A percentile compares a stretch with the other conserved stretches of the same genome.
Evolutionary conservation across 306 rosid species (phyloP).

Genomic region (Myrica gale): DNA sequence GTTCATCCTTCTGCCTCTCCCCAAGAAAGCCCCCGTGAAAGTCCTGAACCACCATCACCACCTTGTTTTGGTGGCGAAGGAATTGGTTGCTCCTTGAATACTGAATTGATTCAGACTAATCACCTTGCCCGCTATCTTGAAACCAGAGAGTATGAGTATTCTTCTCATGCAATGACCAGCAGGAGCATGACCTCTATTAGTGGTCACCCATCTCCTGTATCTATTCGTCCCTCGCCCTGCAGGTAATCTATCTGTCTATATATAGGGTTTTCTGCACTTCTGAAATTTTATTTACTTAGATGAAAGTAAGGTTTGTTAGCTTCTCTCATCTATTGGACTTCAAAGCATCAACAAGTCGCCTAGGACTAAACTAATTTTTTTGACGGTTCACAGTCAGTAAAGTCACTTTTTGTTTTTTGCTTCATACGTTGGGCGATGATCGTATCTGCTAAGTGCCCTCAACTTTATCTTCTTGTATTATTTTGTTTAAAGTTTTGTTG

Average conservation of each 20-base stretch:
- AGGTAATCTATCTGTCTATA: conserved; percentile 47
- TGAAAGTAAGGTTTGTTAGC: conserved; percentile 18
- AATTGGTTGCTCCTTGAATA: conserved; percentile 40
- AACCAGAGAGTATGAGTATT: conserved; percentile 47
- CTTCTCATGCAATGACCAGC: conserved; percentile 41
- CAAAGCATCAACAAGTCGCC: conserved; percentile 3
- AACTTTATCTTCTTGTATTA: background rate
- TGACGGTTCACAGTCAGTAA: background rate
- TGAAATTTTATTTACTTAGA: background rate
- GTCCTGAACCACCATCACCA: conserved; percentile 75
- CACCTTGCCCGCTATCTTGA: conserved; percentile 47
- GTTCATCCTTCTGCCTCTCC: conserved; percentile 90
- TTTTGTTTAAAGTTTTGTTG: background rate
- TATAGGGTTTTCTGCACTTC: background rate
- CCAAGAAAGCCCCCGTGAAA: conserved; percentile 64
- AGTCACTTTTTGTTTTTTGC: conserved; percentile 5
- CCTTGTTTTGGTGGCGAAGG: conserved; percentile 43
- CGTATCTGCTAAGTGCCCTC: background rate
- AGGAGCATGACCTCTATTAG: conserved; percentile 50
- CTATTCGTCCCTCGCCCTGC: conserved; percentile 46
- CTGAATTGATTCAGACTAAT: conserved; percentile 47
- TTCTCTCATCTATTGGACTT: conserved; percentile 3
- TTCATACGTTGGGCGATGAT: background rate
- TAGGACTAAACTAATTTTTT: background rate
- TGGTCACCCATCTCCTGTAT: conserved; percentile 50